A percentile compares a stretch with the other conserved stretches of the same genome.
Evolutionary conservation across 2,329 filamentous ascomycete genomes (phyloP).

Genomic region (Ampelomyces quisqualis): DNA sequence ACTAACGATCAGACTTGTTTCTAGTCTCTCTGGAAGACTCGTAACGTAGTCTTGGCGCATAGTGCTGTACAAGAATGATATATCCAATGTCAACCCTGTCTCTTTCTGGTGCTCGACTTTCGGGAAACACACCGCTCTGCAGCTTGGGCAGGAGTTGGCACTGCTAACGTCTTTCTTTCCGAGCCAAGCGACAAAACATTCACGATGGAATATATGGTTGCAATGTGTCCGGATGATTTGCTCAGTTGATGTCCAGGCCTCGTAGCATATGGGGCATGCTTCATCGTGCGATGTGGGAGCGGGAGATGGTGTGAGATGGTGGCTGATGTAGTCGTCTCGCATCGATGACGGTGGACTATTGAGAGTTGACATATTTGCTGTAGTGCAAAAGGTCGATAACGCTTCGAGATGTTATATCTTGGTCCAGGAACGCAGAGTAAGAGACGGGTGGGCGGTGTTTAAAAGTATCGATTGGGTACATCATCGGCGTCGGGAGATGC

Average conservation of each 20-base stretch:
- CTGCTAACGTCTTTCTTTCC: constrained; percentile 5
- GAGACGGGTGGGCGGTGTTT: not conserved
- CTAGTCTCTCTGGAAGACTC: not conserved
- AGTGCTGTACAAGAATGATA: constrained; percentile 4
- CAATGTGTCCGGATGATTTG: constrained; percentile 6
- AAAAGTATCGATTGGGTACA: constrained; percentile 2
- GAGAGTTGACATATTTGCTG: constrained; percentile 1
- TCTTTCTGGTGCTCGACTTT: constrained; percentile 2
- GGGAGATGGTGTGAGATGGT: constrained; percentile 4
- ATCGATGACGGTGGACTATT: constrained; percentile 2
- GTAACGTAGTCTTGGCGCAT: constrained; percentile 1
- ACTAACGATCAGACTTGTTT: not conserved
- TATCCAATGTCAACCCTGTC: constrained; percentile 2
- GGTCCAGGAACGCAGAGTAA: not conserved
- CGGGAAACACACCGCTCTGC: constrained; percentile 7
- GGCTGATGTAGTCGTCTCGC: constrained; percentile 5
- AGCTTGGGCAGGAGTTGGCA: constrained; percentile 8
- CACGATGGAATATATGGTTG: constrained; percentile 8
- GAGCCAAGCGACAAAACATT: constrained; percentile 6
- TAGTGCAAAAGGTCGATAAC: not conserved
- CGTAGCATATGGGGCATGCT: constrained; percentile 7
- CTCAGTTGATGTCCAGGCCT: constrained; percentile 4
- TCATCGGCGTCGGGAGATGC: constrained; percentile 5
- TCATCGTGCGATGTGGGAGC: constrained; percentile 1
- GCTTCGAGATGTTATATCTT: not conserved